Base-by-base conservation (phyloP, 495 filamentous ascomycete species). In the Talaromyces nanjingensis region DNA sequence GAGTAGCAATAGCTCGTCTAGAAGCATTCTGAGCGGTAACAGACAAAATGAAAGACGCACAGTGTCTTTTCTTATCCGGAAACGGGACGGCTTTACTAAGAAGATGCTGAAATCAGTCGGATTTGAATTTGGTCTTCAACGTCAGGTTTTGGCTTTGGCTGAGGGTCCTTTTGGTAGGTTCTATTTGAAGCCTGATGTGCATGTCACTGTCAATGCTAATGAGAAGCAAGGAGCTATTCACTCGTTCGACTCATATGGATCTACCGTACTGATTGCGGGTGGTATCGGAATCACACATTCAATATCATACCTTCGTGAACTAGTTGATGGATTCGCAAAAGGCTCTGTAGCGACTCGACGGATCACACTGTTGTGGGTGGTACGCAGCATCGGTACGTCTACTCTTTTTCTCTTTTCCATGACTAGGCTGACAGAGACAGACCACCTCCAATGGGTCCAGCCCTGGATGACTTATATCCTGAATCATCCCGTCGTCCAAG, bases 281-380 rank as follows among this genome's bases (percentile, higher is more conserved):
- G 84, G 84, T 37, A 83, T 86, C 63, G 84, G 84, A 14, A 86
- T 86, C 65, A 86, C 84, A 7, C 83, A 86, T 67, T 79, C 82
- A 54, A 78, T 84, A 69, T 79, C 77, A 12, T 83, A 84, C 67
- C 49, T 86, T 34, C 78, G 79, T 62, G 76, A 82, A 62, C 77
- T 85, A 7, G 65, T 86, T 25, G 65, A 70, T 9, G 78, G 74
- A 5, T 78, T 78, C 59, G 66, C 72, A 31, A 63, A 69, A 22
- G 71, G 74, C 31, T 77, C 75, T 18, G 73, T 72, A 4, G 76
- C 77, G 6, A 80, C 79, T 12, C 80, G 79, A 2, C 76, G 70
- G 14, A 72, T 79, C 0, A 74, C 65, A 29, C 65, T 80, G 14
- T 64, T 79, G 0, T 79, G 77, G 78, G 74, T 77, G 20, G 66